Evolutionary conservation across 345 rosid species (phyloP), one percentile per base, ranked within the genome.

Genomic region (Murraya koenigii): DNA sequence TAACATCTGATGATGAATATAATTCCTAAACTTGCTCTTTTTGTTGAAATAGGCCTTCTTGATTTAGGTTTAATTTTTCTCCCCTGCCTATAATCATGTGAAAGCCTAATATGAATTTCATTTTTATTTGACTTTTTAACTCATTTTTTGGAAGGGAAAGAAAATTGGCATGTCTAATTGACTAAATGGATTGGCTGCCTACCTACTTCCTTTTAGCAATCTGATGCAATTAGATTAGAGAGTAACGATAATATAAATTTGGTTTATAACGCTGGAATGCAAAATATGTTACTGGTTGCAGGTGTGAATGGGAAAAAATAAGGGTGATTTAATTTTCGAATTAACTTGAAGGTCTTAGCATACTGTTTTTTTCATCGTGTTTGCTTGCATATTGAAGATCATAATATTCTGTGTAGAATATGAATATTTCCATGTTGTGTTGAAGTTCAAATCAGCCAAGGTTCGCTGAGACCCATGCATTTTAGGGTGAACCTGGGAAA

Each of bases 271-370:
- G 10, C 33, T 52, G 71, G 47, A 35, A 35, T 23, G 35, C 6
- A 9, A 64, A 35, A 7, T 54, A 35, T 60, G 66, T 58, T 64
- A 52, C 47, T 92, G 65, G 87, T 93, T 76, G 95, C 94, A 17
- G 97, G 97, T 39, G 90, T 92, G 84, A 89, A 92, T 41, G 95
- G 98, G 71, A 94, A 94, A 87, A 88, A 84, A 77, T 81, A 88
- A 77, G 75, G 62, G 32, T 89, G 82, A 85, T 60, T 26, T 68
- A 69, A 65, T 67, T 74, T 26, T 25, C 39, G 8, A 66, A 80
- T 14, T 74, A 65, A 55, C 23, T 11, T 32, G 75, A n/a, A n/a
- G n/a, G 35, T 66, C 47, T 69, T 75, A 66, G 59, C 52, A 49
- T 11, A 49, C 68, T 26, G 2, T 63, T n/a, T n/a, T n/a, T n/a